Conservation (phyloP, 2,329 filamentous ascomycete genomes). For the Cryphonectria nitschkei region DNA sequence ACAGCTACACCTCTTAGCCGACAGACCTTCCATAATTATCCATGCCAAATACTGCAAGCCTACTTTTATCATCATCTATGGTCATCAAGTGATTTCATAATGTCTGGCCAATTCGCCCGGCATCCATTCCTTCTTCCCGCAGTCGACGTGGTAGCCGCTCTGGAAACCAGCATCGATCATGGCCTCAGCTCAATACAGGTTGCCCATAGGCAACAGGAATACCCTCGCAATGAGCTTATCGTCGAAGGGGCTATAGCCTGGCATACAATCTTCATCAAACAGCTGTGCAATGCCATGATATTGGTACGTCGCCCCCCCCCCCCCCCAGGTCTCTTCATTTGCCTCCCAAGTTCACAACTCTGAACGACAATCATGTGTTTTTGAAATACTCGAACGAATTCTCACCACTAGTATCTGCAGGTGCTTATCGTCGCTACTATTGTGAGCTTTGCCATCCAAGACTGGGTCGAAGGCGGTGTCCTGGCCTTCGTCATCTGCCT, state of each 20-base stretch:
- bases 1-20: not conserved
- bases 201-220: constrained; percentile 58
- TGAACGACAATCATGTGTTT: constrained; percentile 37
- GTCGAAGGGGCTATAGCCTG: constrained; percentile 68
- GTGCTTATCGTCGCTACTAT: constrained; percentile 79
- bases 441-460: constrained; percentile 67
- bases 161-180: constrained; percentile 67
- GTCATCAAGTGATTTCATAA: constrained; percentile 34
- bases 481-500: constrained; percentile 50
- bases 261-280: constrained; percentile 74
- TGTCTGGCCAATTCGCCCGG: constrained; percentile 52
- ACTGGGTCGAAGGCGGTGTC: constrained; percentile 41
- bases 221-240: constrained; percentile 72
- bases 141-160: constrained; percentile 64
- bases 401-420: constrained; percentile 53
- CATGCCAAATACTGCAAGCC: not conserved
- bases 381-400: constrained; percentile 37
- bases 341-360: not conserved
- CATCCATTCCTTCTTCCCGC: constrained; percentile 66
- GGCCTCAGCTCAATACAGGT: constrained; percentile 67
- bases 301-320: constrained; percentile 52
- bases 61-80: constrained; percentile 9
- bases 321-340: not conserved
- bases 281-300: constrained; percentile 79
- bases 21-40: not conserved